phyloP scores from a whole-genome alignment of 306 rosid species.

The Albizia julibrissin region DNA sequence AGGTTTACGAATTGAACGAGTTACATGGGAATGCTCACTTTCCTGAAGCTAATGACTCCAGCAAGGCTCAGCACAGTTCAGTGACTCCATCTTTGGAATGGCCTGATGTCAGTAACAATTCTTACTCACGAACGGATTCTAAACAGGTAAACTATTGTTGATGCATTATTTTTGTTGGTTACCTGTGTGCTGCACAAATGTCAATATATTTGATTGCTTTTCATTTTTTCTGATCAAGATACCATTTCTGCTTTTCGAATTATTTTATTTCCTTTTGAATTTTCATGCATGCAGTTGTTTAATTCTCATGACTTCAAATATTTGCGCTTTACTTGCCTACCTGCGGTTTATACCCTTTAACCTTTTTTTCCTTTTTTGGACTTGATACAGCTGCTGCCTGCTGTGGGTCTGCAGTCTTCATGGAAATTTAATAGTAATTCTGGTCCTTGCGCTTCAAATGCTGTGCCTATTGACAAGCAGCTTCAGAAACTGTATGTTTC shows the following conservation, averaged over 20 bases:
- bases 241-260: conserved; percentile 7
- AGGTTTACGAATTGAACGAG: conserved; percentile 43
- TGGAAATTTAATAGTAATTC: conserved; percentile 49
- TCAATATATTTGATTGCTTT: conserved; percentile 3
- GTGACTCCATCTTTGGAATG: conserved; percentile 41
- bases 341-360: conserved; percentile 17
- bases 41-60: conserved; percentile 29
- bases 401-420: conserved; percentile 59
- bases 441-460: conserved; percentile 44
- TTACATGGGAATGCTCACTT: conserved; percentile 33
- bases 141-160: conserved; percentile 44
- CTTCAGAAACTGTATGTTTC: conserved; percentile 78
- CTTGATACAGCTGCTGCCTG: conserved; percentile 51
- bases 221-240: conserved; percentile 17
- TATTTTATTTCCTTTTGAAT: neutral
- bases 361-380: neutral
- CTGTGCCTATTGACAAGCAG: conserved; percentile 64
- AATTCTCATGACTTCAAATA: conserved; percentile 22
- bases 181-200: neutral
- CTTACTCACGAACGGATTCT: conserved; percentile 24
- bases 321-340: conserved; percentile 30
- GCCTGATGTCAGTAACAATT: conserved; percentile 38
- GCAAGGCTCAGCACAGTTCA: conserved; percentile 34
- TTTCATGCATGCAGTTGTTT: conserved; percentile 8
- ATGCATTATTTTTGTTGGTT: neutral